A percentile compares a stretch with the other conserved stretches of the same genome.
Evolutionary conservation across 768 basidiomycete genomes (phyloP).

Genomic region (Suillus discolor): DNA sequence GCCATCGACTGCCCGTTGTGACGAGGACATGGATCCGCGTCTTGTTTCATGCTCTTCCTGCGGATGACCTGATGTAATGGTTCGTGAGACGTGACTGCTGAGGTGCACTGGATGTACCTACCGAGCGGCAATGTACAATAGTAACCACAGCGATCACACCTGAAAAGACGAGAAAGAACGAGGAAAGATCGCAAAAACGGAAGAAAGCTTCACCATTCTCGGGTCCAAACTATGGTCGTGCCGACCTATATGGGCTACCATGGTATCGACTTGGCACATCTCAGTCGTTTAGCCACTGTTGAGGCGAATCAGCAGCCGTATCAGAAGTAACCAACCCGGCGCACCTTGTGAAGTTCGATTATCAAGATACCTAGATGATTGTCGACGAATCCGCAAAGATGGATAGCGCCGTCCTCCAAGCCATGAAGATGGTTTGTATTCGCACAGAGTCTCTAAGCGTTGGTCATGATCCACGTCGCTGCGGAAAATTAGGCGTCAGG

Average conservation of each 20-base stretch:
- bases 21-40: slow-evolving; percentile 65
- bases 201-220: slow-evolving; percentile 36
- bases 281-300: slow-evolving; percentile 51
- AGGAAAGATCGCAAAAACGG: too few species aligned
- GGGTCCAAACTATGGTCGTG: slow-evolving; percentile 52
- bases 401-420: slow-evolving; percentile 38
- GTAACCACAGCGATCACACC: slow-evolving; percentile 59
- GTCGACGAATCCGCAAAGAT: slow-evolving; percentile 57
- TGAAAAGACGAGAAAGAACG: slow-evolving; percentile 19
- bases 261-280: slow-evolving; percentile 49
- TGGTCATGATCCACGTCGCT: slow-evolving; percentile 48
- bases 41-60: slow-evolving; percentile 64
- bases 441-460: slow-evolving; percentile 52
- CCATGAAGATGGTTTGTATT: slow-evolving; percentile 55
- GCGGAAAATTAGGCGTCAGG: not conserved
- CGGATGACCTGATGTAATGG: slow-evolving; percentile 45
- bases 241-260: slow-evolving; percentile 43
- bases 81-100: not conserved
- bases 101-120: slow-evolving; percentile 21
- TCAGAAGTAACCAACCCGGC: not conserved
- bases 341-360: slow-evolving; percentile 44
- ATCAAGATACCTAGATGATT: not conserved
- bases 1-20: slow-evolving; percentile 58
- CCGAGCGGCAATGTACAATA: slow-evolving; percentile 60
- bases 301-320: not conserved